Evolutionary conservation across 202 grass and related monocot genomes (phyloP), one percentile per base, ranked within the genome.

Genomic region (Miscanthus sacchariflorus): DNA sequence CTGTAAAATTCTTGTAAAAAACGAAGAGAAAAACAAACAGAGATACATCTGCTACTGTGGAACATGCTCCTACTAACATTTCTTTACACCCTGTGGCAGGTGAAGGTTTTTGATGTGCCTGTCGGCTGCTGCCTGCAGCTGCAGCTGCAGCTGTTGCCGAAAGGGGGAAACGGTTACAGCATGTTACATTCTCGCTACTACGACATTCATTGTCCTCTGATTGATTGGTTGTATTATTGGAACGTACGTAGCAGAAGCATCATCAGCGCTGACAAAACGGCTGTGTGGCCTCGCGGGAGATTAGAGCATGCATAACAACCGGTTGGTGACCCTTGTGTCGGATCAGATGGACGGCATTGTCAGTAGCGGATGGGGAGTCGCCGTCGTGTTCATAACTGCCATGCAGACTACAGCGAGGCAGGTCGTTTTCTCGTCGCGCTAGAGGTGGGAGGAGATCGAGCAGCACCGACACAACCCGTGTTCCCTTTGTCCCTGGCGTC

Each of bases 311-410:
- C 38, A 33, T 73, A 88, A 88, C 90, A 76, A 88, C 86, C 86
- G 86, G 86, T 91, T 45, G 90, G 86, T 91, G 85, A 64, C 49
- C 30, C 65, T 25, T 18, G 48, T 88, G 82, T 91, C 70, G n/a
- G 74, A 35, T 28, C 9, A 10, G 74, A 76, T 56, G 45, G 25
- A 1, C 30, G 64, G 49, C 43, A n/a, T 48, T 74, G 30, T 79
- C 30, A 45, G 44, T 23, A 70, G 75, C 54, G 19, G 90, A 81
- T 61, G 90, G 77, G 74, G 71, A 44, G 86, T 91, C 90, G 49
- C 9, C 40, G 77, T 91, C 90, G 35, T 18, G 49, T 21, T 64
- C 68, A 23, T 78, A 52, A 76, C 14, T 24, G 19, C 80, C 81
- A 88, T 50, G 76, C 63, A 84, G 81, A 15, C 68, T 24, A 8